A percentile compares a stretch with the other conserved stretches of the same genome.
Evolutionary conservation across 352 stramenopile species (phyloP).

Genomic region (Peronospora farinosa): DNA sequence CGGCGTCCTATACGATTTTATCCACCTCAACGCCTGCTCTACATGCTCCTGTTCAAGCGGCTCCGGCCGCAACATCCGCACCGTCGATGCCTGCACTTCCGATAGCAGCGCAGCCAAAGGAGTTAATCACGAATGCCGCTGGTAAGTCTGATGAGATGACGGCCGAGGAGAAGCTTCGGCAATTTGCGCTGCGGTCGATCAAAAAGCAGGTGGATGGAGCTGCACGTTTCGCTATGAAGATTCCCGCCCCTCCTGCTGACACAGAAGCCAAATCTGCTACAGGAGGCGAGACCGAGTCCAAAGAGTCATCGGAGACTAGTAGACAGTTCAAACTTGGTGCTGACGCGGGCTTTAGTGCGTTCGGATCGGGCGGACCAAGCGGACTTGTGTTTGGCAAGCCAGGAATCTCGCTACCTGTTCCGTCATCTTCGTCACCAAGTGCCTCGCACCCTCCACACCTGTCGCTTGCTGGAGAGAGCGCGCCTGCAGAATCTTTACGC

Average conservation of each 20-base stretch:
- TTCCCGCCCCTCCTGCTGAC: slow-evolving; percentile 5
- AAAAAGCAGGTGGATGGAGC: slow-evolving; percentile 48
- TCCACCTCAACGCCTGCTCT: slow-evolving; percentile 15
- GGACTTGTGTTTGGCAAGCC: slow-evolving; percentile 73
- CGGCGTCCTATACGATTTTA: slow-evolving; percentile 10
- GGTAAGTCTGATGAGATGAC: slow-evolving; percentile 24
- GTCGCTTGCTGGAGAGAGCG: slow-evolving; percentile 21
- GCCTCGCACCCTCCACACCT: slow-evolving; percentile 18
- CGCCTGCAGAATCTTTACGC: slow-evolving; percentile 30
- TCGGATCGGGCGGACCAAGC: slow-evolving; percentile 45
- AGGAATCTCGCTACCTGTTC: slow-evolving; percentile 63
- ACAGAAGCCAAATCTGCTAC: slow-evolving; percentile 19
- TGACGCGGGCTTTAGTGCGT: slow-evolving; percentile 32
- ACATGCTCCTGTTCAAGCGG: slow-evolving; percentile 10
- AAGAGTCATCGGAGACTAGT: slow-evolving; percentile 14
- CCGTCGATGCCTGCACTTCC: slow-evolving; percentile 11
- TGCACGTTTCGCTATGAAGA: slow-evolving; percentile 28
- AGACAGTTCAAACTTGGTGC: slow-evolving; percentile 34
- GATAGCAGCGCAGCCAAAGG: slow-evolving; percentile 8
- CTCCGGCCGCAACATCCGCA: slow-evolving; percentile 6
- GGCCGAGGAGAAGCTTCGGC: slow-evolving; percentile 54
- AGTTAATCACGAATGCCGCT: slow-evolving; percentile 7
- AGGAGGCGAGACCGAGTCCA: slow-evolving; percentile 14
- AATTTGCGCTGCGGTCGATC: slow-evolving; percentile 61
- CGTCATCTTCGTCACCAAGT: slow-evolving; percentile 39